Percentiles rank a stretch among this genome's conserved stretches.
These are phyloP conservation scores for Candida montana DNA, from an alignment of 805 yeast genomes.

Conservation along the genomic window DNA sequence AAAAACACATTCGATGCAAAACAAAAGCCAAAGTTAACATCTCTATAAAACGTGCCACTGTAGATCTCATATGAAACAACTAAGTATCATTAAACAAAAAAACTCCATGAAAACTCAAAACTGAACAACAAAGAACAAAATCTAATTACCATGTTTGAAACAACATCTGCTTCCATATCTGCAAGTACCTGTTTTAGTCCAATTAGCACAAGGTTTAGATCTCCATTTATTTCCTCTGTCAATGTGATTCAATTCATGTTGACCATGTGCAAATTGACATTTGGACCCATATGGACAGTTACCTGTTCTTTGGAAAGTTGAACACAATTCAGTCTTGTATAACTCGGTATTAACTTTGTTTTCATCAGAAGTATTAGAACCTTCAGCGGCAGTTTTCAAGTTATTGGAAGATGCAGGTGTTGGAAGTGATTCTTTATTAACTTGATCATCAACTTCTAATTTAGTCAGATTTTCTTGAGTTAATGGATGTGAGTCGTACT, in stretches of 20 bases:
- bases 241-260: constrained; percentile 63
- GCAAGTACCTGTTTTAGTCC: constrained; percentile 77
- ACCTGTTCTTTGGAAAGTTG: constrained; percentile 64
- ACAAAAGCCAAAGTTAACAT: too few species aligned
- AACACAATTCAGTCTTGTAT: constrained; percentile 89
- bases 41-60: background rate
- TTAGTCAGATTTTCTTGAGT: constrained; percentile 22
- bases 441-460: constrained; percentile 13
- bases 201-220: constrained; percentile 85
- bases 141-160: constrained; percentile 62
- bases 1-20: too few species aligned
- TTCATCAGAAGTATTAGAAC: constrained; percentile 4
- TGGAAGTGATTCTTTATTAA: background rate
- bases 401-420: background rate
- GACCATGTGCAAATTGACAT: constrained; percentile 94
- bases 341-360: constrained; percentile 50
- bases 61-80: background rate
- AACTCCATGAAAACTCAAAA: too few species aligned
- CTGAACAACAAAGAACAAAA: background rate
- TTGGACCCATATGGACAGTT: constrained; percentile 83
- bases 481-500: constrained; percentile 13
- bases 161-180: constrained; percentile 90
- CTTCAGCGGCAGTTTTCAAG: background rate
- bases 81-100: background rate
- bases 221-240: constrained; percentile 81